Conservation (phyloP, 192 early-diverging fungal species). For the Coemansia sp. region DNA sequence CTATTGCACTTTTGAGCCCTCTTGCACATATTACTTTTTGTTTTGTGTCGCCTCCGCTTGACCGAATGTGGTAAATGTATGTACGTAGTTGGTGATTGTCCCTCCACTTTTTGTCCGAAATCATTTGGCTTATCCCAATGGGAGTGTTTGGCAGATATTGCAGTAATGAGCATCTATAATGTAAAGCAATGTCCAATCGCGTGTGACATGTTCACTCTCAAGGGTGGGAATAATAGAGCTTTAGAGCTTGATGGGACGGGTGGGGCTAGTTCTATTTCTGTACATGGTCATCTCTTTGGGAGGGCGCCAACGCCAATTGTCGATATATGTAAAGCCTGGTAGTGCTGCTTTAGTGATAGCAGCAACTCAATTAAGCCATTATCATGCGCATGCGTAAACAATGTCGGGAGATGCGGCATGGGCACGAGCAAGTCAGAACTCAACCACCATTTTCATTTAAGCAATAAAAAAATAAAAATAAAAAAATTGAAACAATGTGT, state of each 20-base stretch:
- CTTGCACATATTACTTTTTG: constrained; percentile 6
- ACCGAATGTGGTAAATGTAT: not conserved
- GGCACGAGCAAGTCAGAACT: not conserved
- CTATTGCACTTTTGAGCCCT: not conserved
- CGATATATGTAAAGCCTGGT: not conserved
- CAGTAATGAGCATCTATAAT: not conserved
- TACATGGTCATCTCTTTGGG: not conserved
- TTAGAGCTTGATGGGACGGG: not conserved
- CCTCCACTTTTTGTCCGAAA: not conserved
- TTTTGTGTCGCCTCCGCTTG: not conserved
- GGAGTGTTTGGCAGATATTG: not conserved
- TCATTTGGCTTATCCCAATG: not conserved
- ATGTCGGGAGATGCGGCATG: not conserved
- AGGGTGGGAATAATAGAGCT: not conserved
- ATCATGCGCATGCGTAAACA: not conserved
- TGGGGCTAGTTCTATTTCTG: not conserved
- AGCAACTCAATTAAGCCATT: not conserved
- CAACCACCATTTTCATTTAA: not conserved
- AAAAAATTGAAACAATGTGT: not conserved
- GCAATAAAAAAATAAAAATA: not conserved
- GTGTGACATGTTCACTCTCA: not conserved
- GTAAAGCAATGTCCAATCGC: not conserved
- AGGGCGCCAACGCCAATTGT: not conserved
- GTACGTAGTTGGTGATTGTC: not conserved
- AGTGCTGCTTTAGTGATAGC: not conserved